phyloP scores from a whole-genome alignment of 2,329 filamentous ascomycete species.

The Colletotrichum tamarilloi region DNA sequence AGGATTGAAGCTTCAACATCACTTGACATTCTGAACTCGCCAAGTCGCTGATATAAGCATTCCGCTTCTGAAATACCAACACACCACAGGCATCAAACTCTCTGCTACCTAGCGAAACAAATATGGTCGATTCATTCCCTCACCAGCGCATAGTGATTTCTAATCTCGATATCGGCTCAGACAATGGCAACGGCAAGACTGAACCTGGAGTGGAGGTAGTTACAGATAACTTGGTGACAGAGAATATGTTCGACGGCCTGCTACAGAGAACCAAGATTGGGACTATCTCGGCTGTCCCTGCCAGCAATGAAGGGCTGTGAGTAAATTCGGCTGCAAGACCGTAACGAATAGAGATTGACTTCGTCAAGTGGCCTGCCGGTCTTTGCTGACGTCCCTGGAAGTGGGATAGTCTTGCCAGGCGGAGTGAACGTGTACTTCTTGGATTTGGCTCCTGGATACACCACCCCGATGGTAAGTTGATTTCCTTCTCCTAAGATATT shows the following conservation, averaged over 20 bases:
- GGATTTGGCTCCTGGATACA: conserved; percentile 5
- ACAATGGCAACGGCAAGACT: neutral
- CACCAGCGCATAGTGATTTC: conserved; percentile 16
- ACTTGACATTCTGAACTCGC: neutral
- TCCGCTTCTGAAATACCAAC: neutral
- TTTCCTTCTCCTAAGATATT: too few relatives aligned
- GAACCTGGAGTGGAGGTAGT: conserved; percentile 13
- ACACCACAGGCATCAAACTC: neutral
- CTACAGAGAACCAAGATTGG: conserved; percentile 40
- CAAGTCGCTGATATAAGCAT: too few relatives aligned
- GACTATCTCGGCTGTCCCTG: conserved; percentile 43
- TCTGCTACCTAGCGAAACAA: too few relatives aligned
- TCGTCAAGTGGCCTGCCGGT: neutral
- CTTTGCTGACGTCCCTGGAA: neutral
- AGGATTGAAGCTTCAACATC: neutral
- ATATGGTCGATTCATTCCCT: neutral
- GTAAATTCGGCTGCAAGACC: neutral
- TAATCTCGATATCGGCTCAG: neutral
- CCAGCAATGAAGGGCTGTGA: conserved; percentile 2
- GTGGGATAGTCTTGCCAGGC: conserved; percentile 6
- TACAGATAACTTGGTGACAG: neutral
- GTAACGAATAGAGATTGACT: neutral
- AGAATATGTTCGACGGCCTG: neutral
- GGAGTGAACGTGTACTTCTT: conserved; percentile 17
- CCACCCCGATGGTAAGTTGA: conserved; percentile 12